Conservation (phyloP, 1,284 basidiomycete genomes). For the Moesziomyces parantarcticus region DNA sequence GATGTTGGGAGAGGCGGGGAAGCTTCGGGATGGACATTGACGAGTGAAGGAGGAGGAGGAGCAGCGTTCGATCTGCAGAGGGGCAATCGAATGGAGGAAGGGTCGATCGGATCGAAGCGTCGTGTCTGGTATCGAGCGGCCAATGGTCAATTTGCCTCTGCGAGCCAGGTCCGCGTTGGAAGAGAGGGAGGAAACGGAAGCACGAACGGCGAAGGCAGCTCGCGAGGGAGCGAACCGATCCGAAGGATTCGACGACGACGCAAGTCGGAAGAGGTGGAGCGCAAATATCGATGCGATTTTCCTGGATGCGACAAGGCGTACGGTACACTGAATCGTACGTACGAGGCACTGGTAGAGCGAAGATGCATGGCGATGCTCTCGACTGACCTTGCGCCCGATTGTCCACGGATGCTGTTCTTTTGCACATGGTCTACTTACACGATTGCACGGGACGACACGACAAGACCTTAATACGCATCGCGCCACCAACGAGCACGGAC, state of each 20-base stretch:
- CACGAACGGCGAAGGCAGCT: slow-evolving; percentile 2
- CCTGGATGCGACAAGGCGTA: slow-evolving; percentile 84
- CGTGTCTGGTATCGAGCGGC: slow-evolving; percentile 40
- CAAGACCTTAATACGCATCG: slow-evolving; percentile 52
- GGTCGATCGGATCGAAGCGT: slow-evolving; percentile 32
- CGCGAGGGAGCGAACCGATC: slow-evolving; percentile 5
- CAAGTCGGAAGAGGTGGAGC: slow-evolving; percentile 75
- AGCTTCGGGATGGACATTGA: background rate
- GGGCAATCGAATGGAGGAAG: slow-evolving; percentile 28
- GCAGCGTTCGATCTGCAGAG: background rate
- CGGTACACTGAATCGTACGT: slow-evolving; percentile 80
- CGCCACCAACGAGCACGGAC: slow-evolving; percentile 37
- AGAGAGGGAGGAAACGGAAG: background rate
- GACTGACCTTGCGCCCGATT: background rate
- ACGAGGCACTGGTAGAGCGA: background rate
- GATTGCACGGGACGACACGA: background rate
- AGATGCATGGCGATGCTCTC: slow-evolving; percentile 14
- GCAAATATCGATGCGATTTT: slow-evolving; percentile 84
- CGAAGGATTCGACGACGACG: slow-evolving; percentile 50
- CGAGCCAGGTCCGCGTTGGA: slow-evolving; percentile 11
- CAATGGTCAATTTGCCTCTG: slow-evolving; percentile 46
- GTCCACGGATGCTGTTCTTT: background rate
- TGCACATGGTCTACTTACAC: background rate
- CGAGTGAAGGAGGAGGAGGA: too few relatives aligned
- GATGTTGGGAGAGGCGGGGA: background rate